Conservation (phyloP, 2,329 filamentous ascomycete genomes). For the Fusarium heterosporum region DNA sequence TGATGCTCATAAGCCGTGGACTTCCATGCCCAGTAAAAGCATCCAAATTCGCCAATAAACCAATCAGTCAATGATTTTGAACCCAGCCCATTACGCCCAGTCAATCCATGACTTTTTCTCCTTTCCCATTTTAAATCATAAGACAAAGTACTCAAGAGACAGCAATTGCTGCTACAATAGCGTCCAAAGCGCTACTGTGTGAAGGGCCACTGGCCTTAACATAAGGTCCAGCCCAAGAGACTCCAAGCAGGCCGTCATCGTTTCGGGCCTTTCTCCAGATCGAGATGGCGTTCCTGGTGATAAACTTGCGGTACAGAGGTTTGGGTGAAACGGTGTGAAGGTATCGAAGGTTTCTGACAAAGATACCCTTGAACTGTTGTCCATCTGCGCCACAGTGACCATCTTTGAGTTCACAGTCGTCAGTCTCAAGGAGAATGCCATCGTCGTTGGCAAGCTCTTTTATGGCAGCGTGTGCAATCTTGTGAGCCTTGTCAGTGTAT, state of each 20-base stretch:
- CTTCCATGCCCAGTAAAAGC: slow-evolving; percentile 27
- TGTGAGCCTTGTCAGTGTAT: slow-evolving; percentile 57
- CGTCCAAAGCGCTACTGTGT: slow-evolving; percentile 75
- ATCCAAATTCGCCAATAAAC: slow-evolving; percentile 36
- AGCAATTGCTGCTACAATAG: slow-evolving; percentile 70
- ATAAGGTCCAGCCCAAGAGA: slow-evolving; percentile 74
- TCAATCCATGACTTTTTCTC: slow-evolving; percentile 1
- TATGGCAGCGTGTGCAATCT: slow-evolving; percentile 67
- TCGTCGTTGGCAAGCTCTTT: slow-evolving; percentile 56
- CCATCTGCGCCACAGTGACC: slow-evolving; percentile 61
- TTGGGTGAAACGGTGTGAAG: slow-evolving; percentile 65
- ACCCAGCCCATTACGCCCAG: slow-evolving; percentile 19
- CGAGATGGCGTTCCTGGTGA: slow-evolving; percentile 71
- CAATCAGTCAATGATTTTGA: slow-evolving; percentile 20
- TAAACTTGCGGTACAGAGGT: slow-evolving; percentile 63
- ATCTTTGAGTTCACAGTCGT: slow-evolving; percentile 50
- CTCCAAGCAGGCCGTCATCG: slow-evolving; percentile 63
- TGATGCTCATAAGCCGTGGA: slow-evolving; percentile 21
- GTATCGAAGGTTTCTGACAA: slow-evolving; percentile 71
- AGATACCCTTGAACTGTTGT: slow-evolving; percentile 79
- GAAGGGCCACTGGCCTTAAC: slow-evolving; percentile 64
- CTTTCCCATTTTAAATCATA: slow-evolving; percentile 3
- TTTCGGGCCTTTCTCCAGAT: slow-evolving; percentile 72
- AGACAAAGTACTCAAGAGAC: slow-evolving; percentile 46
- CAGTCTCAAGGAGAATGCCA: slow-evolving; percentile 59